These are phyloP conservation scores for Trichoderma semiorbis DNA, from an alignment of 2,329 filamentous ascomycete genomes.

Conservation along the genomic window DNA sequence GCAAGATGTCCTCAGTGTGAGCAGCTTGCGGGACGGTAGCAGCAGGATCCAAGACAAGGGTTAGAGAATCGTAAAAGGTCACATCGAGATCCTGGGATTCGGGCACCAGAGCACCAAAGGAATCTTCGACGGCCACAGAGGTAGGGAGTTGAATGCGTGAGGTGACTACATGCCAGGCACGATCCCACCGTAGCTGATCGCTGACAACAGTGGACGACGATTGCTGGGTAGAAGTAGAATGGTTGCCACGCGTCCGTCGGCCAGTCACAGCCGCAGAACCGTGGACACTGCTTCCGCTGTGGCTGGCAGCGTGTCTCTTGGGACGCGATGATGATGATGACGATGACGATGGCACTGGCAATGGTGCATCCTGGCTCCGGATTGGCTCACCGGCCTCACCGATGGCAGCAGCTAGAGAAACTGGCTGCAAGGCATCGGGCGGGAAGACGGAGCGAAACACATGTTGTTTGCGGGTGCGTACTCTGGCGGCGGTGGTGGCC, in stretches of 20 bases:
- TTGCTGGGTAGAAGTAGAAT: conserved; percentile 5
- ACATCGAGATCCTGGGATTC: conserved; percentile 42
- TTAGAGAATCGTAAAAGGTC: conserved; percentile 50
- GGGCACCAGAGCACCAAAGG: conserved; percentile 47
- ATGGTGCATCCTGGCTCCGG: conserved; percentile 37
- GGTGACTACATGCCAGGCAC: conserved; percentile 61
- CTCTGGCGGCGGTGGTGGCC: conserved; percentile 39
- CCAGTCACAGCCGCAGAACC: not conserved
- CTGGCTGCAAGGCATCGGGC: conserved; percentile 48
- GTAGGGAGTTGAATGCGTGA: conserved; percentile 53
- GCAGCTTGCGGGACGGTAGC: conserved; percentile 45
- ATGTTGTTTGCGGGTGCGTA: conserved; percentile 46
- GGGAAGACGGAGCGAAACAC: conserved; percentile 57
- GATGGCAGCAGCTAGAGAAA: conserved; percentile 41
- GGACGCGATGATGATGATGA: conserved; percentile 20
- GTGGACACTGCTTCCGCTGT: not conserved
- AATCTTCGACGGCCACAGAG: conserved; percentile 53
- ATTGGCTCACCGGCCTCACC: conserved; percentile 45
- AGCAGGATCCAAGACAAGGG: conserved; percentile 50
- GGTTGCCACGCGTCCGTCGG: conserved; percentile 13
- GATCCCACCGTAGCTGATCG: conserved; percentile 57
- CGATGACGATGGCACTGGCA: conserved; percentile 20
- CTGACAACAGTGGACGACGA: conserved; percentile 24
- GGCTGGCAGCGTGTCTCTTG: conserved; percentile 22
- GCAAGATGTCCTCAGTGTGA: conserved; percentile 54